These are phyloP conservation scores for Dactylonectria macrodidyma DNA, from an alignment of 2,329 filamentous ascomycete species.

Conservation along the genomic window DNA sequence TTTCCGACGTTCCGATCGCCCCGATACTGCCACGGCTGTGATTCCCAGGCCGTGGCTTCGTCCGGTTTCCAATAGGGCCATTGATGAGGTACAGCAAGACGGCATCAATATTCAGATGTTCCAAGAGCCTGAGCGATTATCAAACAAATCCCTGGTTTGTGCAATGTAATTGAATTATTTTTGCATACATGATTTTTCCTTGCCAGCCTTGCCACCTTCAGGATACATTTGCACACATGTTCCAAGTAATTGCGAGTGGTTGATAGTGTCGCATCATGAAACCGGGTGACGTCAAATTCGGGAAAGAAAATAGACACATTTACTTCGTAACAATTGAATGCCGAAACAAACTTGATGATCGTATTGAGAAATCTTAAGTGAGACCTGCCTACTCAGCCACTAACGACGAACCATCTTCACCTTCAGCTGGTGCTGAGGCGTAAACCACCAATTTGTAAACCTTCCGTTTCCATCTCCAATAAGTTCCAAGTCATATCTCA, in stretches of 20 bases:
- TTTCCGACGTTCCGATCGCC: constrained; percentile 8
- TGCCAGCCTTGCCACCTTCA: too few species aligned
- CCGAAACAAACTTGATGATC: neutral
- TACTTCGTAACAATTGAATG: neutral
- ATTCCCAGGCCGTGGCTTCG: neutral
- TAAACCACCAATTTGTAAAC: constrained; percentile 25
- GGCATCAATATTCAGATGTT: neutral
- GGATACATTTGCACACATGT: too few species aligned
- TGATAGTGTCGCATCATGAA: too few species aligned
- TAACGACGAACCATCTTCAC: constrained; percentile 6
- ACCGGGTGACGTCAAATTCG: too few species aligned
- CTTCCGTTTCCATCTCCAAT: neutral
- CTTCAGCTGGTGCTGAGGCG: constrained; percentile 12
- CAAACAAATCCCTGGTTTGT: neutral
- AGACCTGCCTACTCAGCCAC: neutral
- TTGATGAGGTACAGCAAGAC: neutral
- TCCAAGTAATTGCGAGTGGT: too few species aligned
- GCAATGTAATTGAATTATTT: neutral
- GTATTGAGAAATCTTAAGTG: neutral
- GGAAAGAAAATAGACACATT: too few species aligned
- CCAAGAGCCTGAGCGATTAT: neutral
- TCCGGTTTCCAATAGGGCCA: neutral
- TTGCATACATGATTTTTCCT: neutral
- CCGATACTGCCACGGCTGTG: neutral
- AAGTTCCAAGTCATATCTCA: constrained; percentile 20